These are phyloP conservation scores for Colletotrichum brevisporum DNA, from an alignment of 2,329 filamentous ascomycete species.

Conservation along the genomic window DNA sequence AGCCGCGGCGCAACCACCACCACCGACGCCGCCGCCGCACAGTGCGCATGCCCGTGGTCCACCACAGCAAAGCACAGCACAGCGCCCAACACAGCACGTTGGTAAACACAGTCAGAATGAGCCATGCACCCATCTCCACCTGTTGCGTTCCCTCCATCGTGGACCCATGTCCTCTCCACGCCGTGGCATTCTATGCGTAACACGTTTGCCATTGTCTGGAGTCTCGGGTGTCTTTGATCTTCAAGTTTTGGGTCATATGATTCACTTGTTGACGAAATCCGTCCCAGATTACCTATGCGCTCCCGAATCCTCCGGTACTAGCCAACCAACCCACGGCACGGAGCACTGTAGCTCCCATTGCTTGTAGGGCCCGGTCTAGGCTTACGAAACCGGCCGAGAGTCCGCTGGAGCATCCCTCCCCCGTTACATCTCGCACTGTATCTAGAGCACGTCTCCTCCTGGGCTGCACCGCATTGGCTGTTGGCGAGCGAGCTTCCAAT, in stretches of 20 bases:
- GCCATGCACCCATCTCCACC: constrained; percentile 22
- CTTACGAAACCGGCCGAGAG: constrained; percentile 34
- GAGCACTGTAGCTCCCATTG: neutral
- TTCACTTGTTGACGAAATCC: neutral
- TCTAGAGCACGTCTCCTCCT: constrained; percentile 28
- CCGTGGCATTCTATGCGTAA: constrained; percentile 23
- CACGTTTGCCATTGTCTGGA: constrained; percentile 19
- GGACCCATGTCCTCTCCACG: constrained; percentile 16
- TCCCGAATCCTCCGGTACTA: neutral
- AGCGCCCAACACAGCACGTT: neutral
- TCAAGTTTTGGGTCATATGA: neutral
- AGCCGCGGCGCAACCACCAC: constrained; percentile 10
- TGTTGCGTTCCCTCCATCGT: neutral
- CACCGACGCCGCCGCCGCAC: constrained; percentile 1
- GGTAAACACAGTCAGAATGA: neutral
- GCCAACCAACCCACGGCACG: neutral
- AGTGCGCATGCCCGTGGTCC: no score
- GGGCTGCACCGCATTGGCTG: constrained; percentile 29
- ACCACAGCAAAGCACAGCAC: no score
- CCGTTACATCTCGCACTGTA: constrained; percentile 21
- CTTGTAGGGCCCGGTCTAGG: neutral
- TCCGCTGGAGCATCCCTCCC: constrained; percentile 6
- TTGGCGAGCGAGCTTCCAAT: neutral
- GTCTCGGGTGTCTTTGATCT: constrained; percentile 8
- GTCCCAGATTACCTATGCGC: neutral